Base-by-base conservation (phyloP, 345 rosid genomes). In the Psidium friedrichsthalianum region DNA sequence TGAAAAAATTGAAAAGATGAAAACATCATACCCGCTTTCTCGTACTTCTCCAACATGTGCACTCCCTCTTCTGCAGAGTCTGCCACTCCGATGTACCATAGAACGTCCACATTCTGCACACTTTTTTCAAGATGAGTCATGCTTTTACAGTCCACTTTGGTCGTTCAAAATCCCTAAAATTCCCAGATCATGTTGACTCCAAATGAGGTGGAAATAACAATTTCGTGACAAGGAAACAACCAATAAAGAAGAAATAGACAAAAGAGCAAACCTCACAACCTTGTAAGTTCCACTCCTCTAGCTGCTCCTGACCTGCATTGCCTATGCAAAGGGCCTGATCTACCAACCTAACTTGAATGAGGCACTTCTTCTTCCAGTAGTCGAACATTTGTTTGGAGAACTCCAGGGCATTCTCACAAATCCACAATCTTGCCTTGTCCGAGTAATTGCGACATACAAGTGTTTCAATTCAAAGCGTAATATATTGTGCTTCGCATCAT, bases 371-470 rank as follows among this genome's bases (percentile, higher is more conserved):
- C 84, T 84, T 84, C 88, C 88, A 84, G 53, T 82, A 87, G 58
- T 82, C 86, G 1, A 87, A 3, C 81, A 92, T 55, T 11, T 93
- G 92, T 51, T 86, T 82, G 0, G 90, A 88, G 21, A 86, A 56
- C 25, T 91, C 94, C 82, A 80, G 84, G 1, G 29, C 27, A 58
- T 87, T 88, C 86, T 93, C 96, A 85, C 92, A 90, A 25, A 92
- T 89, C 93, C 94, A 92, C 76, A 92, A 56, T 44, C 96, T 87
- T 92, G 94, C 85, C 91, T 86, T 11, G 95, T 92, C 6, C 92
- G 90, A 36, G 95, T 91, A 56, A 93, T 89, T 8, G 93, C 93
- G 44, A 86, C 87, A 54, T 86, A 86, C 69, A 86, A 83, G 47
- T 83, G 85, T 36, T 36, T 87, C 83, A 84, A 82, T 87, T n/a